Conservation (phyloP, 139 green algal species). For the Chlamydomonas asymmetrica region DNA sequence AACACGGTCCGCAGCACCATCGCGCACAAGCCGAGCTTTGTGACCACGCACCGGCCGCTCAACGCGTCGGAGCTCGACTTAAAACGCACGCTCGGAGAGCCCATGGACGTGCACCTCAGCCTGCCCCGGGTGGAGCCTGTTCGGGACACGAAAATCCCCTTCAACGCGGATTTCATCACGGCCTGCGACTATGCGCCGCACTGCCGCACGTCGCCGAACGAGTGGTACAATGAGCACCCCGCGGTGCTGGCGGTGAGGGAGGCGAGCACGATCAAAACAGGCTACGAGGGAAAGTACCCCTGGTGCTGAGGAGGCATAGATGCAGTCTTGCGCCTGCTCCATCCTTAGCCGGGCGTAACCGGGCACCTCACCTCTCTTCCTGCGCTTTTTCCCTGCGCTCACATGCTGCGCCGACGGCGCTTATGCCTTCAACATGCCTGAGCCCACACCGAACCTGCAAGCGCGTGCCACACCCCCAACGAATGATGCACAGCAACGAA, state of each 20-base stretch:
- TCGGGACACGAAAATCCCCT: constrained; percentile 31
- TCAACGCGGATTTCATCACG: constrained; percentile 10
- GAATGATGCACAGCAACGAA: too few relatives aligned
- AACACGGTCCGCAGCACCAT: constrained; percentile 26
- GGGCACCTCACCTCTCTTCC: too few relatives aligned
- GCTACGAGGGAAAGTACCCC: constrained; percentile 29
- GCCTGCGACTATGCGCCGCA: constrained; percentile 29
- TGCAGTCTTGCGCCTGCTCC: too few relatives aligned
- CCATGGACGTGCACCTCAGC: constrained; percentile 22
- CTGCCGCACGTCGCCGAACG: constrained; percentile 24
- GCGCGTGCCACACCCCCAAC: too few relatives aligned
- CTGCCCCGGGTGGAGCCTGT: constrained; percentile 32
- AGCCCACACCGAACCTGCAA: too few relatives aligned
- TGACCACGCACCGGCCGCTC: constrained; percentile 5
- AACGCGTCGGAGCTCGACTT: constrained; percentile 20
- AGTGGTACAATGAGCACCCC: constrained; percentile 33
- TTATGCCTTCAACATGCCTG: too few relatives aligned
- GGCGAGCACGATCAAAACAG: constrained; percentile 1
- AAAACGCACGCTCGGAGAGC: constrained; percentile 35
- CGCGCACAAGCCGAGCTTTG: constrained; percentile 30
- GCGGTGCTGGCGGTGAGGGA: constrained; percentile 12
- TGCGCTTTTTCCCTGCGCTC: too few relatives aligned
- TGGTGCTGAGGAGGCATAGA: constrained; percentile 15
- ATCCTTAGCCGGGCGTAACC: too few relatives aligned
- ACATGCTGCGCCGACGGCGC: too few relatives aligned